phyloP scores from a whole-genome alignment of 345 rosid species.

The Populus euphratica region DNA sequence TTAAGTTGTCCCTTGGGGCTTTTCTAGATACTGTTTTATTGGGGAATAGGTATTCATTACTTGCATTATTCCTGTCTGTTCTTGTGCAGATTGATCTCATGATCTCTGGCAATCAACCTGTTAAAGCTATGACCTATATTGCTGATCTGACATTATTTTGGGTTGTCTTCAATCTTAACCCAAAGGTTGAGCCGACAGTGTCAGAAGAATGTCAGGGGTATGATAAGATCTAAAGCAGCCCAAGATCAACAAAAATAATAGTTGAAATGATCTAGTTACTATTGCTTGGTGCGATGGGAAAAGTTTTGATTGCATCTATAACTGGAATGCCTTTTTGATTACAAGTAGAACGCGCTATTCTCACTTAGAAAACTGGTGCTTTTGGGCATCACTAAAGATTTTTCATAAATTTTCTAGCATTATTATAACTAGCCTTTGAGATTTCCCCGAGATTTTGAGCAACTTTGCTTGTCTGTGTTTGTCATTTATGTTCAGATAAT shows the following conservation, averaged over 20 bases:
- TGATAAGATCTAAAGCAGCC: conserved; percentile 4
- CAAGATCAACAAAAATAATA: not conserved
- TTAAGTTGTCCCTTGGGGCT: not conserved
- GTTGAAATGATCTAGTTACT: not conserved
- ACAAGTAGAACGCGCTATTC: not conserved
- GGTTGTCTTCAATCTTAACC: conserved; percentile 63
- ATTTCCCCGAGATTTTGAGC: not conserved
- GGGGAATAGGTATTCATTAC: conserved; percentile 5
- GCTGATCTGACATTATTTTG: conserved; percentile 59
- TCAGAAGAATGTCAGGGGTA: conserved; percentile 63
- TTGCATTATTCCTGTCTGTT: conserved; percentile 17
- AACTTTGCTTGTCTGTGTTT: not conserved
- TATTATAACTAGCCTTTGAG: not conserved
- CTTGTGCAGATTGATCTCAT: conserved; percentile 74
- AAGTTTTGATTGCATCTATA: not conserved
- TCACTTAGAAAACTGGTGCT: not conserved
- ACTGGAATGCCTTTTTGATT: not conserved
- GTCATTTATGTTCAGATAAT: conserved; percentile 8
- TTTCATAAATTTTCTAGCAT: not conserved
- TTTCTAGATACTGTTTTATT: not conserved
- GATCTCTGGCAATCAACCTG: conserved; percentile 79
- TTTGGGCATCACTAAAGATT: too few species aligned
- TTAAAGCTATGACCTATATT: conserved; percentile 56
- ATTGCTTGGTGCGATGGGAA: not conserved
- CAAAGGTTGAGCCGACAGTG: conserved; percentile 45